Evolutionary conservation across 805 yeast species (phyloP), one percentile per base, ranked within the genome.

Genomic region (Huiozyma naganishii): DNA sequence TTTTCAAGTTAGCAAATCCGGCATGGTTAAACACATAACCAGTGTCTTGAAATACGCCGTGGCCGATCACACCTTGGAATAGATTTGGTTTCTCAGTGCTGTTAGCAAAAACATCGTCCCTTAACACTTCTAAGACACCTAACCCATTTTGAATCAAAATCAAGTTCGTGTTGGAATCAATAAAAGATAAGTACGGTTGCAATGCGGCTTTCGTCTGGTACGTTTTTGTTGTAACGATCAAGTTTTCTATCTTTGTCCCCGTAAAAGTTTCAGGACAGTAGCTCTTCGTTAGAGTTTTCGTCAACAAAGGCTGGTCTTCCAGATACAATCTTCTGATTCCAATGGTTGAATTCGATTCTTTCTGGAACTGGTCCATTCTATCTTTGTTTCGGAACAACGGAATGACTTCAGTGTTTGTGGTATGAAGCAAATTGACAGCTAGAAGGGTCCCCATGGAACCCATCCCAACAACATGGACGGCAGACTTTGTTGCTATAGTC

Each of bases 111-210:
- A 78, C 63, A 23, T 64, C 56, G 3, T 67, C 64, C n/a, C 68
- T 64, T 32, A 88, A 57, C 36, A 71, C 69, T 8, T 83, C 83
- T 6, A 75, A 66, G 27, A 83, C 79, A 7, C 97, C 97, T 69
- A 88, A 71, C 1, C 98, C 98, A 59, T 92, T 92, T 52, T 92
- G 97, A 6, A 90, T 62, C 17, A 92, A 62, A 34, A 90, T 55
- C 9, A 89, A 64, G 47, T 78, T 81, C 2, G 95, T 76, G 3
- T 68, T 57, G 1, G 65, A 55, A 29, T 64, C 60, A 29, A 90
- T 69, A 43, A 64, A 64, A 1, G 72, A 69, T 17, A 76, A 48
- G 42, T 79, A 68, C 3, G 82, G 81, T 32, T 53, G 56, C 12
- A 89, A 47, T 0, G 97, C 94, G 4, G 61, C 59, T 23, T 70